Evolutionary conservation across 73 alveolate genomes (phyloP).

Genomic region (Halteria grandinella): DNA sequence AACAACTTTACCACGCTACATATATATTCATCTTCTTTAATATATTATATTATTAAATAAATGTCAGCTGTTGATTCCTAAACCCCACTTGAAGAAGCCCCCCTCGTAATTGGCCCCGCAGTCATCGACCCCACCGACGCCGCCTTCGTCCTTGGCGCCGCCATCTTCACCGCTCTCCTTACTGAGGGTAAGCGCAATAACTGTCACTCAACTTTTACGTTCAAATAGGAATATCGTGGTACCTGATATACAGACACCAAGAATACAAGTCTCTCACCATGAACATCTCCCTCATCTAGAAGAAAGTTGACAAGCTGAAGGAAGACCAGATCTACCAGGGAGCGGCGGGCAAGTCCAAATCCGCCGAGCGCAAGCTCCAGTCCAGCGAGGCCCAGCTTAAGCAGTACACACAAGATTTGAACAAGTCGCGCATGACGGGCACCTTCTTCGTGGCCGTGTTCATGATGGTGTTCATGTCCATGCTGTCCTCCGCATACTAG

Average conservation of each 20-base stretch:
- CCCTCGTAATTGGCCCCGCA: too few species aligned
- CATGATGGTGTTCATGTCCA: slow-evolving; percentile 70
- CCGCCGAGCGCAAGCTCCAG: too few species aligned
- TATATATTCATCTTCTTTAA: too few species aligned
- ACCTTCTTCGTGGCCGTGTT: slow-evolving; percentile 81
- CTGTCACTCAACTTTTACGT: neutral
- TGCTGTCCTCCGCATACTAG: slow-evolving; percentile 64
- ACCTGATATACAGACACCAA: slow-evolving; percentile 72
- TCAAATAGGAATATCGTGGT: slow-evolving; percentile 71
- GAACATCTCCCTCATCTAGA: slow-evolving; percentile 57
- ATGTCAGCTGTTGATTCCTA: too few species aligned
- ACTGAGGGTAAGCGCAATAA: slow-evolving; percentile 59
- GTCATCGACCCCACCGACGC: slow-evolving; percentile 32
- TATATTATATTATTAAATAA: too few species aligned
- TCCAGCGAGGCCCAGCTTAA: slow-evolving; percentile 64
- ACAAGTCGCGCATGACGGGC: slow-evolving; percentile 66
- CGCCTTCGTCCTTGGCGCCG: slow-evolving; percentile 70
- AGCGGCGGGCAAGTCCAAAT: too few species aligned
- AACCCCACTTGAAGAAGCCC: too few species aligned
- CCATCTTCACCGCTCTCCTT: slow-evolving; percentile 73
- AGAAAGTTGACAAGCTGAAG: slow-evolving; percentile 73
- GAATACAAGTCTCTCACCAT: slow-evolving; percentile 66
- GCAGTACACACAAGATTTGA: slow-evolving; percentile 63
- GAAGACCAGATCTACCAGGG: slow-evolving; percentile 55
- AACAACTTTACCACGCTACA: too few species aligned